Evolutionary conservation across 2,329 filamentous ascomycete species (phyloP).

Genomic region (Xylariaceae sp.): DNA sequence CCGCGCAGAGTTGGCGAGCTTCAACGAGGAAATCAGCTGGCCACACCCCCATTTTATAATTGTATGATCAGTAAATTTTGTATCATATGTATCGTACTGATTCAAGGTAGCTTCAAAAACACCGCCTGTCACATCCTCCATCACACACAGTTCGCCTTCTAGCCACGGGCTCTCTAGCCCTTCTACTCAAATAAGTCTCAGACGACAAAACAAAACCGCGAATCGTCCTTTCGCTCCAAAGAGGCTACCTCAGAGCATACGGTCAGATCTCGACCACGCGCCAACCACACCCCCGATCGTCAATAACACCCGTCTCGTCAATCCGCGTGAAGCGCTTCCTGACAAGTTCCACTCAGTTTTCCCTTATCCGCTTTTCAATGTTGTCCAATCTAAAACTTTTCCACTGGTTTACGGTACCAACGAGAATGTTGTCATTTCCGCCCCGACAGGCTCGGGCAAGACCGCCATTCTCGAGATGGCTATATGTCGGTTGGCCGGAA

Average conservation of each 20-base stretch:
- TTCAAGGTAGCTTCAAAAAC: conserved; percentile 13
- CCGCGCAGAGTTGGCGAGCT: conserved; percentile 13
- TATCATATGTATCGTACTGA: conserved; percentile 7
- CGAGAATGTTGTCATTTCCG: conserved; percentile 74
- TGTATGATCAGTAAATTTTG: conserved; percentile 7
- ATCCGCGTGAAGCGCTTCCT: conserved; percentile 51
- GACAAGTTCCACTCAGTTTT: conserved; percentile 68
- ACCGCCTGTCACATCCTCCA: conserved; percentile 11
- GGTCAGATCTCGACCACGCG: conserved; percentile 22
- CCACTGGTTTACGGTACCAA: conserved; percentile 58
- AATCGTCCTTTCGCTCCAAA: conserved; percentile 9
- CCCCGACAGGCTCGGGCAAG: conserved; percentile 83
- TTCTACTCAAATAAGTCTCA: conserved; percentile 19
- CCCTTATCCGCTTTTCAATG: conserved; percentile 72
- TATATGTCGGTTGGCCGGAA: conserved; percentile 66
- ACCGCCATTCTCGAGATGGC: conserved; percentile 78
- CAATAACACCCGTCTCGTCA: conserved; percentile 36
- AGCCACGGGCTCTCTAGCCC: conserved; percentile 23
- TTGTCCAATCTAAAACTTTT: conserved; percentile 78
- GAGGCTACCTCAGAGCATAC: conserved; percentile 16
- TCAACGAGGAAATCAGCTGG: conserved; percentile 13
- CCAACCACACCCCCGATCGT: conserved; percentile 30
- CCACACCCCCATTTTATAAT: conserved; percentile 16
- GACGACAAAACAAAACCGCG: conserved; percentile 10
- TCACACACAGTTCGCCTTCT: conserved; percentile 21